Conservation (phyloP, 108 stramenopile species). For the Cylindrotheca fusiformis region DNA sequence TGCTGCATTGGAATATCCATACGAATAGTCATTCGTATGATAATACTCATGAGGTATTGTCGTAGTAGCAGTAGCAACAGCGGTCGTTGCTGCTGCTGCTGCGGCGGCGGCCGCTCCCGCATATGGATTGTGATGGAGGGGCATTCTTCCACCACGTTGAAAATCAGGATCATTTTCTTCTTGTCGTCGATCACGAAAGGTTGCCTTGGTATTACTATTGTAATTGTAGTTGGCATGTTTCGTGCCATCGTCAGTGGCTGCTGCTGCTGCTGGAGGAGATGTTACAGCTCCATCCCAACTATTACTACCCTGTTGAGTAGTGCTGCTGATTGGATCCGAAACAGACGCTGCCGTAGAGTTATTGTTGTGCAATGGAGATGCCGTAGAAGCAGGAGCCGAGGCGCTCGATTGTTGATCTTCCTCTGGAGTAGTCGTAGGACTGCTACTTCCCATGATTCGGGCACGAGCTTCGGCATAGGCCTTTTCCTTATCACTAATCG, state of each 20-base stretch:
- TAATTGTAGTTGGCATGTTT: too few relatives aligned
- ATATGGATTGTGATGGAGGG: neutral
- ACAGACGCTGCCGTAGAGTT: neutral
- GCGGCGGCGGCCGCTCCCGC: neutral
- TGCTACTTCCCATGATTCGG: conserved; percentile 58
- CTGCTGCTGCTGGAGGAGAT: neutral
- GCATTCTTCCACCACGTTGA: conserved; percentile 35
- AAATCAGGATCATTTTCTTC: conserved; percentile 88
- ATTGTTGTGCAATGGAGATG: neutral
- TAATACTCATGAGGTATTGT: too few relatives aligned
- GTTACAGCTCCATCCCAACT: neutral
- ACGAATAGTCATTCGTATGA: too few relatives aligned
- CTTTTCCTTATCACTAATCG: conserved; percentile 80
- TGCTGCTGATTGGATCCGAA: conserved; percentile 1
- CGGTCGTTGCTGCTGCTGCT: conserved; percentile 8
- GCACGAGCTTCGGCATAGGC: conserved; percentile 91
- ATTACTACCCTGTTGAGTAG: neutral
- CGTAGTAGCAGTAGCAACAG: too few relatives aligned
- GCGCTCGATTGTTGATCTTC: neutral
- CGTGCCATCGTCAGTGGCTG: conserved; percentile 15
- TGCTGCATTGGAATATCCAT: conserved; percentile 4
- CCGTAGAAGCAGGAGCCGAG: neutral
- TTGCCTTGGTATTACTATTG: conserved; percentile 59
- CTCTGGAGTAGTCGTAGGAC: neutral
- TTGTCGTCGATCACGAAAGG: conserved; percentile 77